Evolutionary conservation across 495 filamentous ascomycete species (phyloP), one percentile per base, ranked within the genome.

Genomic region (Talaromyces borbonicus): DNA sequence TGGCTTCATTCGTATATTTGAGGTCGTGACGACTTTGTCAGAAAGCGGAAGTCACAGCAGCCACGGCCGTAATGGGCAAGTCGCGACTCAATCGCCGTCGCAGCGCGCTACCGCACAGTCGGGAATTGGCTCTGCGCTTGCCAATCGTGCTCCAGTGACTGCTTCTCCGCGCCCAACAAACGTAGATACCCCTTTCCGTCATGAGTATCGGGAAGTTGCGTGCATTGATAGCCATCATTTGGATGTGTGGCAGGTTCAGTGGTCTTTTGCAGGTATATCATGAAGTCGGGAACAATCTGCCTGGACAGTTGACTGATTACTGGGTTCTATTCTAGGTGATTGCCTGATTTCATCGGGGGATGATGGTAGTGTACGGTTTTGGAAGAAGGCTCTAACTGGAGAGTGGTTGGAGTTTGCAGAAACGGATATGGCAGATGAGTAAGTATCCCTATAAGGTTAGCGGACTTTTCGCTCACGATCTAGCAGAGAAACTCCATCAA

Each of bases 1-100:
- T 57, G 90, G 92, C 3, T 79, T 78, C 49, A 74, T 97, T 36
- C 76, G 93, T 19, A 80, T 97, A 4, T 95, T 89, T 53, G 76
- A 88, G 56, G 65, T 99, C 0, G 75, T 78, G 26, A 84, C 86
- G 14, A 58, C 54, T 2, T 27, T 60, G 3, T 50, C 54, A 8
- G 56, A 50, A 14, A 61, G 57, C 36, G 53, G 52, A 23, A 50
- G 54, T 2, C 63, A 67, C 22, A 14, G 23, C 1, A 49, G 33
- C 9, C 53, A 48, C 16, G 9, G 51, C 35, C 61, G 55, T 5
- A 65, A 60, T 24, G 14, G 51, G n/a, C 60, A 65, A 25, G 45
- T 47, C 14, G 48, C 55, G 20, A 49, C 57, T n/a, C 62, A 60
- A 38, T 63, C 68, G 8, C 59, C 64, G 11, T 63, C 63, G 1